Evolutionary conservation across 2,329 filamentous ascomycete species (phyloP).

Genomic region (Trichoderma afroharzianum): DNA sequence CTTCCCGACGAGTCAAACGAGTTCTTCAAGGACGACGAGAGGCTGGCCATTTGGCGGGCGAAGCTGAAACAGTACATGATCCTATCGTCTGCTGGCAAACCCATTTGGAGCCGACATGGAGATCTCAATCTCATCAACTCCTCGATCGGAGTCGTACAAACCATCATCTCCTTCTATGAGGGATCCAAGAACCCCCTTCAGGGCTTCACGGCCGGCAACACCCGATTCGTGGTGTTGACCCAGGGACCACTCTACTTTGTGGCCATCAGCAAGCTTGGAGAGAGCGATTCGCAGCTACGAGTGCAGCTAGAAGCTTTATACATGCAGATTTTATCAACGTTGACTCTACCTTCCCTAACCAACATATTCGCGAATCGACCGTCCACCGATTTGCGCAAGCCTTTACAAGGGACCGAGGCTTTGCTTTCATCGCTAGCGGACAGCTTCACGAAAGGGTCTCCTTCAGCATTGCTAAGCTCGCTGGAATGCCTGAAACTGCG

Average conservation of each 20-base stretch:
- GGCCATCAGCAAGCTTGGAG: conserved; percentile 85
- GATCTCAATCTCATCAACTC: conserved; percentile 86
- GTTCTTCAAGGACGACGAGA: conserved; percentile 48
- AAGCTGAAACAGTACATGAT: conserved; percentile 98
- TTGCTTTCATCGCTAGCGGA: conserved; percentile 89
- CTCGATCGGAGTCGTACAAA: conserved; percentile 93
- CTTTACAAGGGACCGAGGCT: conserved; percentile 85
- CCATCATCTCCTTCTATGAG: conserved; percentile 96
- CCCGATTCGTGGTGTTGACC: conserved; percentile 80
- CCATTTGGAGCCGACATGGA: conserved; percentile 93
- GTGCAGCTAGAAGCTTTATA: conserved; percentile 90
- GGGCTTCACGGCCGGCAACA: conserved; percentile 81
- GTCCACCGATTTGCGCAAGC: conserved; percentile 88
- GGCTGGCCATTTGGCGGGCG: conserved; percentile 75
- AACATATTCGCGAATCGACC: conserved; percentile 86
- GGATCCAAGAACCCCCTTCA: conserved; percentile 71
- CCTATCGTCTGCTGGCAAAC: conserved; percentile 91
- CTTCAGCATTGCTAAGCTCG: conserved; percentile 81
- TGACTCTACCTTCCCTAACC: conserved; percentile 82
- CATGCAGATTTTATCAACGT: conserved; percentile 95
- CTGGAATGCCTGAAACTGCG: conserved; percentile 90
- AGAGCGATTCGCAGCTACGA: conserved; percentile 84
- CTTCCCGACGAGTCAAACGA: conserved; percentile 55
- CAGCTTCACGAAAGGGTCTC: conserved; percentile 88
- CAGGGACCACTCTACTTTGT: conserved; percentile 89